Percentiles rank a stretch among this genome's conserved stretches.
phyloP scores from a whole-genome alignment of 495 filamentous ascomycete genomes.

The Neurospora sp. region DNA sequence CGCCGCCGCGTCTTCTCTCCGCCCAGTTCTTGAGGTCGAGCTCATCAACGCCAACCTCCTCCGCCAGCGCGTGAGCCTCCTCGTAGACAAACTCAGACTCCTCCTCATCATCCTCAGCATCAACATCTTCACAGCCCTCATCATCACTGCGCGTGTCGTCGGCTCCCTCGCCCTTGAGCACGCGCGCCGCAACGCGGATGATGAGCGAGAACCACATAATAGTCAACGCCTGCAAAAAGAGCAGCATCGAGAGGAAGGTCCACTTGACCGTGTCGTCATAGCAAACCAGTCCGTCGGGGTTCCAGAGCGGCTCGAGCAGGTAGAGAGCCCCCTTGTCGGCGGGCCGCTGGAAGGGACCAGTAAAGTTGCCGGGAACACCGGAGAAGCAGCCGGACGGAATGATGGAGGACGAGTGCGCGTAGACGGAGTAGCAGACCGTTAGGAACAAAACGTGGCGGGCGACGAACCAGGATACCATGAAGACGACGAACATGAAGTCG shows the following conservation, averaged over 20 bases:
- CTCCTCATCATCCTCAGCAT: slow-evolving; percentile 47
- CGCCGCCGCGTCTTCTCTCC: slow-evolving; percentile 30
- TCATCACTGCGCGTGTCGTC: slow-evolving; percentile 85
- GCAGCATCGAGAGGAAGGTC: slow-evolving; percentile 63
- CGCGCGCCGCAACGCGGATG: slow-evolving; percentile 61
- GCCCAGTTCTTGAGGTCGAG: slow-evolving; percentile 44
- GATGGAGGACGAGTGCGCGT: slow-evolving; percentile 49
- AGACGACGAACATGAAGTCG: slow-evolving; percentile 76
- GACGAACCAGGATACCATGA: slow-evolving; percentile 77
- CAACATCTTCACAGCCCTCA: slow-evolving; percentile 71
- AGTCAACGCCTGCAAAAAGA: slow-evolving; percentile 69
- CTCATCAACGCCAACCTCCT: slow-evolving; percentile 56
- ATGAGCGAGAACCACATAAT: slow-evolving; percentile 90
- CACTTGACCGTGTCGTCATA: slow-evolving; percentile 61
- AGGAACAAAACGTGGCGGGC: slow-evolving; percentile 75
- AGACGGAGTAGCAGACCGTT: slow-evolving; percentile 69
- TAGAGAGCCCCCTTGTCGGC: slow-evolving; percentile 47
- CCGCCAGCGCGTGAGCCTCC: slow-evolving; percentile 42
- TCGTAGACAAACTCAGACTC: slow-evolving; percentile 38
- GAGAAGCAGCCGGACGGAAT: slow-evolving; percentile 65
- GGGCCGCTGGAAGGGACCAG: slow-evolving; percentile 45
- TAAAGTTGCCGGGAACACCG: slow-evolving; percentile 35
- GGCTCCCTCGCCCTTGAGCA: slow-evolving; percentile 64
- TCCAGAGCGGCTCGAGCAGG: slow-evolving; percentile 57
- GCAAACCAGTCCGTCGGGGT: slow-evolving; percentile 62